Evolutionary conservation across 2,329 filamentous ascomycete species (phyloP).

Genomic region (Colletotrichum limetticola): DNA sequence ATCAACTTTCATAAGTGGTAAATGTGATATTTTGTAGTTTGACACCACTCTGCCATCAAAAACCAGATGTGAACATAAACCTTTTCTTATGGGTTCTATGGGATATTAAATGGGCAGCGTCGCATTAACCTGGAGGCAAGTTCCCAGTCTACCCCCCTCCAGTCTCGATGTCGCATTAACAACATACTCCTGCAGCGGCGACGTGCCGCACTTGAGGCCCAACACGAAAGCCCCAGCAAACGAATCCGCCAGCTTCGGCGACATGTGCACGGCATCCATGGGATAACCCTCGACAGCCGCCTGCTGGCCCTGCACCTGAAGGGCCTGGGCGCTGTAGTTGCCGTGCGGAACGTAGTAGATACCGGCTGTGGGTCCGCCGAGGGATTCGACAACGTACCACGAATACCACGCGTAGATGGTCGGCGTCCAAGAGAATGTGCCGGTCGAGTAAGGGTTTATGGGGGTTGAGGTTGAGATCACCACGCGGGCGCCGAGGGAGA

Average conservation of each 20-base stretch:
- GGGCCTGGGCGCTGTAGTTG: slow-evolving; percentile 64
- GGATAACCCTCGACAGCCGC: slow-evolving; percentile 66
- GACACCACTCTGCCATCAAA: no score
- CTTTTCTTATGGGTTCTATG: no score
- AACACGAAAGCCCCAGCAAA: slow-evolving; percentile 67
- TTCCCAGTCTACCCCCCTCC: not conserved
- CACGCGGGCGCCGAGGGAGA: slow-evolving; percentile 68
- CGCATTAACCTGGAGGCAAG: slow-evolving; percentile 19
- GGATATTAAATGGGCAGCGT: slow-evolving; percentile 13
- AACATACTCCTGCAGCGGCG: slow-evolving; percentile 22
- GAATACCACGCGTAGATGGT: slow-evolving; percentile 67
- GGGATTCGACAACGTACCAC: slow-evolving; percentile 36
- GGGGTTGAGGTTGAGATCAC: slow-evolving; percentile 67
- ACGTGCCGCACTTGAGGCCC: slow-evolving; percentile 18
- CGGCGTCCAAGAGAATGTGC: slow-evolving; percentile 58
- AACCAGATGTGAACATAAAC: no score
- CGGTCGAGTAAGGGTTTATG: slow-evolving; percentile 69
- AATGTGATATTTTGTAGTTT: no score
- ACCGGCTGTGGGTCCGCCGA: slow-evolving; percentile 48
- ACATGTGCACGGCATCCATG: slow-evolving; percentile 72
- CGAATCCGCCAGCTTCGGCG: slow-evolving; percentile 62
- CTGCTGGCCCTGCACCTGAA: slow-evolving; percentile 57
- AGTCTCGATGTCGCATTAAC: slow-evolving; percentile 29
- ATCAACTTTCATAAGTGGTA: no score
- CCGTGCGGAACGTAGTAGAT: slow-evolving; percentile 70